A percentile compares a stretch with the other conserved stretches of the same genome.
phyloP scores from a whole-genome alignment of 139 green algal species.

The Gonium pectorale region DNA sequence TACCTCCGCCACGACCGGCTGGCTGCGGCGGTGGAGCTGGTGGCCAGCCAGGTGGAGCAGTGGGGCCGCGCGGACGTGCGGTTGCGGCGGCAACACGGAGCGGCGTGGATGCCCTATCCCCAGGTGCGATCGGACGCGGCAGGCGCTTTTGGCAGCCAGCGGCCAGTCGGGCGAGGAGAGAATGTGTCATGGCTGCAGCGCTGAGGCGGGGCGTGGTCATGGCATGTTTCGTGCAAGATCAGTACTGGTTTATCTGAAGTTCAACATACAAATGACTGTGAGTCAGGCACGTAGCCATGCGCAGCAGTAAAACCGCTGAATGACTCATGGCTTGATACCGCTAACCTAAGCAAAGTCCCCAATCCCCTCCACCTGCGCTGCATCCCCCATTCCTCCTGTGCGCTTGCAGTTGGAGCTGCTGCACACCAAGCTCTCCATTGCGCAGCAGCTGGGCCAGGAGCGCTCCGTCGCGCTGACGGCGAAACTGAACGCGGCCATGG shows the following conservation, averaged over 20 bases:
- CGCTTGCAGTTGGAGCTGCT: slow-evolving; percentile 35
- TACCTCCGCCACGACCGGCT: slow-evolving; percentile 52
- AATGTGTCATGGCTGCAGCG: no score
- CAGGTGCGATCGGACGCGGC: neutral
- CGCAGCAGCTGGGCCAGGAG: slow-evolving; percentile 23
- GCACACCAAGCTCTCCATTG: slow-evolving; percentile 28
- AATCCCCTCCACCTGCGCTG: no score
- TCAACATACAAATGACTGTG: no score
- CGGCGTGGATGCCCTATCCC: slow-evolving; percentile 48
- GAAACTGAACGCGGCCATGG: neutral
- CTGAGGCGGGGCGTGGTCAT: no score
- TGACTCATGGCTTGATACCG: no score
- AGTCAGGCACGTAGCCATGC: no score
- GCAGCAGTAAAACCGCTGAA: no score
- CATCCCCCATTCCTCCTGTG: neutral
- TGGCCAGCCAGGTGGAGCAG: neutral
- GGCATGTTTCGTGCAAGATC: no score
- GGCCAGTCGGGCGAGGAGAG: no score
- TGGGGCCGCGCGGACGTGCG: slow-evolving; percentile 40
- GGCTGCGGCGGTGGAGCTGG: slow-evolving; percentile 35
- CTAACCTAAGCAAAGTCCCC: no score
- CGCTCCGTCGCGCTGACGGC: neutral
- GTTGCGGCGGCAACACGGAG: neutral
- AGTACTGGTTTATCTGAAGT: no score
- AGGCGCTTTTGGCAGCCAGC: no score